phyloP scores from a whole-genome alignment of 148 eudicot species.

The Simmondsia chinensis region DNA sequence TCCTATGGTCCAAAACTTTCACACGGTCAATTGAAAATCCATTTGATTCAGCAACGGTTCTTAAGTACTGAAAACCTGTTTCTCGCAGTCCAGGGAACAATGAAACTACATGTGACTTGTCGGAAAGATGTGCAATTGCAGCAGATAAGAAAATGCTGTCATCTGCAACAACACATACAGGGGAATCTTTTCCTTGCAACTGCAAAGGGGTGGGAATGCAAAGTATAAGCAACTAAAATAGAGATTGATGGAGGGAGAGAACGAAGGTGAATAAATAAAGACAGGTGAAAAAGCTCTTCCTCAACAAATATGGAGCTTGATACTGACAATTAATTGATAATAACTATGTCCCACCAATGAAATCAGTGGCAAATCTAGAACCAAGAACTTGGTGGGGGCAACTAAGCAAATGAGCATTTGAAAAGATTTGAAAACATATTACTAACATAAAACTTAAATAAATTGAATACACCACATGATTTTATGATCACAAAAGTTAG shows the following conservation, averaged over 20 bases:
- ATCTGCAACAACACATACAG: constrained; percentile 63
- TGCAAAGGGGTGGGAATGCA: constrained; percentile 20
- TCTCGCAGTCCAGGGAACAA: constrained; percentile 66
- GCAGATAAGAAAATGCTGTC: constrained; percentile 73
- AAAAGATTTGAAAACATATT: no score
- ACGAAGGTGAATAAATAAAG: constrained; percentile 5
- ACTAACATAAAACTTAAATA: no score
- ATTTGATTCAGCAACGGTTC: constrained; percentile 52
- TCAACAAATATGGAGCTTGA: no score
- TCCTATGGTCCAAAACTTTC: constrained; percentile 32
- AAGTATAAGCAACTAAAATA: no score
- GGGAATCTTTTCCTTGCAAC: constrained; percentile 40
- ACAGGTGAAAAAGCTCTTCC: no score
- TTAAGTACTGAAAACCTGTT: constrained; percentile 54
- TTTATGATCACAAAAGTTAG: no score
- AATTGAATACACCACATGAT: no score
- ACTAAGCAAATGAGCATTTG: no score
- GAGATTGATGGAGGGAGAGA: background rate
- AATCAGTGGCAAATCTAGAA: no score
- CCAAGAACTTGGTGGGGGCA: no score
- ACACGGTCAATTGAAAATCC: constrained; percentile 40
- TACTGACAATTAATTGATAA: no score
- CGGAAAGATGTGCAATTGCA: constrained; percentile 51
- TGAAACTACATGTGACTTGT: constrained; percentile 39
- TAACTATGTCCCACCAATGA: no score